phyloP scores from a whole-genome alignment of 176 grass and related monocot genomes.

The Poa pratensis region DNA sequence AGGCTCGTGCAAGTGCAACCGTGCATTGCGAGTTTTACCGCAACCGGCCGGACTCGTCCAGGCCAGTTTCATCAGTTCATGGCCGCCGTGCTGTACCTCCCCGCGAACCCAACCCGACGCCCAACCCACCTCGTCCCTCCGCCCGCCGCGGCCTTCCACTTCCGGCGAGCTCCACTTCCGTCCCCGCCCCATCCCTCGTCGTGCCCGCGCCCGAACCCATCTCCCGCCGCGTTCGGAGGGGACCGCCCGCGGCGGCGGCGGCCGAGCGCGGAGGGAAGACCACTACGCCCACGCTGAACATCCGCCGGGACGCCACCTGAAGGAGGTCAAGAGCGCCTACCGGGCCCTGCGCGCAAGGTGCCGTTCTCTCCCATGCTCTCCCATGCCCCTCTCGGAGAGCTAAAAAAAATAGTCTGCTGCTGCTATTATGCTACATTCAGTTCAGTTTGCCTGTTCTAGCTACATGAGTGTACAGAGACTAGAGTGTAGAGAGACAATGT shows the following conservation, averaged over 20 bases:
- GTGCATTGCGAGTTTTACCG: too few relatives aligned
- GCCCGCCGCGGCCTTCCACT: neutral
- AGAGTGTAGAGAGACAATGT: neutral
- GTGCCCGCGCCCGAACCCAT: slow-evolving; percentile 17
- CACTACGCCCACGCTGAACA: slow-evolving; percentile 78
- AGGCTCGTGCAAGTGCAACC: too few relatives aligned
- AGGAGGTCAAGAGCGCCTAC: slow-evolving; percentile 89
- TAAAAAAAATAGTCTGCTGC: neutral
- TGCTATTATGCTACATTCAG: neutral
- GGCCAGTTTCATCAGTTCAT: neutral
- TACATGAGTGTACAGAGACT: neutral
- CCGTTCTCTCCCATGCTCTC: neutral
- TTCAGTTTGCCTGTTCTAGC: neutral
- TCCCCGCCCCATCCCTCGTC: neutral
- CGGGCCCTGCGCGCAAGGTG: slow-evolving; percentile 87
- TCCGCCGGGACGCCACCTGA: slow-evolving; percentile 69
- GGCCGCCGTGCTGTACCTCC: slow-evolving; percentile 36
- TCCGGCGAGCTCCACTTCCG: slow-evolving; percentile 29
- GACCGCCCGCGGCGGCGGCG: slow-evolving; percentile 28
- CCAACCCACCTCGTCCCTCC: neutral
- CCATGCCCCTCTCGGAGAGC: neutral
- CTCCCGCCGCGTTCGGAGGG: slow-evolving; percentile 35
- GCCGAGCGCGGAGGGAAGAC: slow-evolving; percentile 46
- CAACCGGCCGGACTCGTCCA: too few relatives aligned
- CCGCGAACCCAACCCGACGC: slow-evolving; percentile 32